These are phyloP conservation scores for Peronospora destructor DNA, from an alignment of 352 stramenopile genomes.

Conservation along the genomic window DNA sequence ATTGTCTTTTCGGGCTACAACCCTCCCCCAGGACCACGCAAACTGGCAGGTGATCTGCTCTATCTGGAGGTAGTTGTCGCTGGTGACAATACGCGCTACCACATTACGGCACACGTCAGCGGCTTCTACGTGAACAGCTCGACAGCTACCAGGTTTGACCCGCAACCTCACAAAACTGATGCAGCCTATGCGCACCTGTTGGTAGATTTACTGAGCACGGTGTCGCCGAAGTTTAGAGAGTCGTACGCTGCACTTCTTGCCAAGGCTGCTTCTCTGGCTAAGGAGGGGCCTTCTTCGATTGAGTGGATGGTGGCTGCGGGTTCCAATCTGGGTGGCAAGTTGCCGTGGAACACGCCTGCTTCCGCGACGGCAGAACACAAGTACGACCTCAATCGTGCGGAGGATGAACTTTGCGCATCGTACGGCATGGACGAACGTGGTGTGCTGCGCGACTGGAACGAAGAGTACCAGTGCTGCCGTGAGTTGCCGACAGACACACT, in stretches of 20 bases:
- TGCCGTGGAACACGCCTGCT: constrained; percentile 72
- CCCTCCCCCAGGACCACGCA: constrained; percentile 87
- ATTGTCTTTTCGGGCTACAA: constrained; percentile 93
- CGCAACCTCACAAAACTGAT: constrained; percentile 42
- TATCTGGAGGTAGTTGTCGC: constrained; percentile 87
- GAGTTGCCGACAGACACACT: constrained; percentile 73
- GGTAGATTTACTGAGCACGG: constrained; percentile 65
- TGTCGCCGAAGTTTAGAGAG: constrained; percentile 65
- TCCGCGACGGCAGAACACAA: constrained; percentile 36
- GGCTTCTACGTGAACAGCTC: constrained; percentile 93
- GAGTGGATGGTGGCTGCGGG: constrained; percentile 81
- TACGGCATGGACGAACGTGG: constrained; percentile 91
- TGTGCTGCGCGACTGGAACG: constrained; percentile 93
- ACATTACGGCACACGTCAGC: constrained; percentile 86
- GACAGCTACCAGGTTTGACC: constrained; percentile 73
- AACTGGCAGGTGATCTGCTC: constrained; percentile 88
- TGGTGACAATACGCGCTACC: constrained; percentile 59
- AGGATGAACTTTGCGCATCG: constrained; percentile 85
- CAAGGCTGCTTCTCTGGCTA: constrained; percentile 66
- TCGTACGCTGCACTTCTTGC: constrained; percentile 70
- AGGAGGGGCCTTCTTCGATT: constrained; percentile 74
- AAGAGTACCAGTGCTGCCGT: constrained; percentile 92
- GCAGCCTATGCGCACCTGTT: constrained; percentile 59
- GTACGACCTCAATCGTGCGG: constrained; percentile 80
- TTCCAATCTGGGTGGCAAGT: constrained; percentile 64